These are phyloP conservation scores for Prunus dulcis DNA, from an alignment of 306 rosid species.

Conservation along the genomic window DNA sequence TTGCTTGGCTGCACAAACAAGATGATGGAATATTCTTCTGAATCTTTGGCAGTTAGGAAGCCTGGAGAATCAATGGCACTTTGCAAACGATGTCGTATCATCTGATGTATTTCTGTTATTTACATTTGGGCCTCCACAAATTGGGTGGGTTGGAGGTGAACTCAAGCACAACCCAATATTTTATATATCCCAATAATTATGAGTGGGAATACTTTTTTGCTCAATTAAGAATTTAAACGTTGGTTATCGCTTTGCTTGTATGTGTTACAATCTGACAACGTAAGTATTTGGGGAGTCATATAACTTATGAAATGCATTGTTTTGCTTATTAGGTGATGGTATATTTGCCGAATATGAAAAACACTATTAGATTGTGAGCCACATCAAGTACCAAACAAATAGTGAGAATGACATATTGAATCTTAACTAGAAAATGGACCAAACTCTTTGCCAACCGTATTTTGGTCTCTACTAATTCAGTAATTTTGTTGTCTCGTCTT, in stretches of 20 bases:
- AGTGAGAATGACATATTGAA: not conserved
- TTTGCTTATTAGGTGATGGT: not conserved
- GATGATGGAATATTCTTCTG: slow-evolving; percentile 12
- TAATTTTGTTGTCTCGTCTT: not conserved
- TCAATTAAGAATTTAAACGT: too few relatives aligned
- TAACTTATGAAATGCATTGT: not conserved
- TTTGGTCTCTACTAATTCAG: not conserved
- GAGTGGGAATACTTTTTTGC: too few relatives aligned
- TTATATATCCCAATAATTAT: too few relatives aligned
- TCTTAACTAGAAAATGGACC: not conserved
- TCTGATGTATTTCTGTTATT: not conserved
- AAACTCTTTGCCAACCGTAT: not conserved
- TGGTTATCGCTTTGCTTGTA: too few relatives aligned
- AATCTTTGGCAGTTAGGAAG: not conserved
- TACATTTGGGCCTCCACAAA: not conserved
- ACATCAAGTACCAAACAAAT: not conserved
- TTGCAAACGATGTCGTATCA: not conserved
- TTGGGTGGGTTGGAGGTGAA: not conserved
- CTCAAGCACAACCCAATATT: not conserved
- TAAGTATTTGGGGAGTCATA: too few relatives aligned
- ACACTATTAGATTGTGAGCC: not conserved
- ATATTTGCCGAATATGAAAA: not conserved
- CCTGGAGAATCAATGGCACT: not conserved
- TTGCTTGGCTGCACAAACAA: slow-evolving; percentile 1
- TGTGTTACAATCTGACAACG: not conserved